Base-by-base conservation (phyloP, 2,329 filamentous ascomycete genomes). In the Cordyceps cicadae region DNA sequence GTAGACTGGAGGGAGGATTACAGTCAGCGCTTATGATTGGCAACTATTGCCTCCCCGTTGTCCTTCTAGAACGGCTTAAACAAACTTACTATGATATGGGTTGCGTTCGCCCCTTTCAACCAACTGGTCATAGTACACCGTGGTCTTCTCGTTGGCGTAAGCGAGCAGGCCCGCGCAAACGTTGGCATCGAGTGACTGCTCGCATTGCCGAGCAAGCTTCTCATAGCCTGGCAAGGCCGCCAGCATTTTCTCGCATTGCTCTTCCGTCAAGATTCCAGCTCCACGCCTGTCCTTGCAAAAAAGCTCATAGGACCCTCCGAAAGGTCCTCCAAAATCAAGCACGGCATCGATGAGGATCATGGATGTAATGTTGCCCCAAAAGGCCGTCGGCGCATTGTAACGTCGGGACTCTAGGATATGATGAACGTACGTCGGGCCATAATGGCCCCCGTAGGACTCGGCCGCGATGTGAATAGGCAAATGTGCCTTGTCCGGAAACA, bases 111-210 rank as follows among this genome's bases (percentile, higher is more conserved):
- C 74, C 5, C 66, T 62, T 17, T 70, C 68, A 5, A 75, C 73
- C n/a, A 77, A 70, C 3, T 74, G 70, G 1, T 73, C 64, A 64
- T 67, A 72, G 62, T 76, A 79, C 3, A 75, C 70, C 2, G 57
- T 32, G 12, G 62, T 45, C 15, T 41, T 54, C 8, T 43, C 32
- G 3, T 7, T 15, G 2, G 51, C 51, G 21, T 41, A n/a, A 17
- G 34, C 21, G 21, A 29, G 1, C 3, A 41, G 7, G n/a, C 34
- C 15, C 26, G 14, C 51, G 37, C 92, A 96, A 76, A 96, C 92
- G 51, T 89, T 94, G 65, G 87, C 81, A 62, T 87, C 88, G 75
- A 96, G 90, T 56, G 91, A 95, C 64, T 96, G 82, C 74, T 92
- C 92, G 73, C 96, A 96, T 60, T 91, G 52, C 19, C 53, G 37